phyloP scores from a whole-genome alignment of 2,329 filamentous ascomycete species.

The Aspergillus sojae region DNA sequence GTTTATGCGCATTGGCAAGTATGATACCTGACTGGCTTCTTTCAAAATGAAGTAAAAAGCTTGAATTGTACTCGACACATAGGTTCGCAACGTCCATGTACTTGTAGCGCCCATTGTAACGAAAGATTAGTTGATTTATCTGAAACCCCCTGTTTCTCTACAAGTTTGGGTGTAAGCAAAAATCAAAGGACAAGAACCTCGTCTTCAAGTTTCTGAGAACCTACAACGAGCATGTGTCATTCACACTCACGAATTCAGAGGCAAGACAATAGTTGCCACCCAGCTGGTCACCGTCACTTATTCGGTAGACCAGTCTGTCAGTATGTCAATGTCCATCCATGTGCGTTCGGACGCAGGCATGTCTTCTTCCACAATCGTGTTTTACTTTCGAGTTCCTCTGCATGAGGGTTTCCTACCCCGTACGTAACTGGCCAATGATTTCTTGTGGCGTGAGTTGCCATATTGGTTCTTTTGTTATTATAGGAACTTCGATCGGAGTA shows the following conservation, averaged over 20 bases:
- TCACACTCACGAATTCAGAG: neutral
- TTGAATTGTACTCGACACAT: neutral
- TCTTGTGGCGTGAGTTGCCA: conserved; percentile 22
- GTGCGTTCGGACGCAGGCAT: conserved; percentile 9
- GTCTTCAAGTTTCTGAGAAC: neutral
- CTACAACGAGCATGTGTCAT: neutral
- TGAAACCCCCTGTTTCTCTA: too few relatives aligned
- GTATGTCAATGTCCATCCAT: neutral
- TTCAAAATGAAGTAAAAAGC: neutral
- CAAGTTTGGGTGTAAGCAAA: neutral
- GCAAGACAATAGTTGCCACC: neutral
- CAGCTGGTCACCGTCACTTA: neutral
- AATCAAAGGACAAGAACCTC: neutral
- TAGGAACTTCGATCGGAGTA: conserved; percentile 11
- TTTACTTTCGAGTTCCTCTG: conserved; percentile 26
- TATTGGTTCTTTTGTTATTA: conserved; percentile 13
- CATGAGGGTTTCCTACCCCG: conserved; percentile 7
- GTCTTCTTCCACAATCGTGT: conserved; percentile 28
- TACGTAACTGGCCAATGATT: conserved; percentile 16
- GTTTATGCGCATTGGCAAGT: neutral
- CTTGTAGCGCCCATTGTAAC: neutral
- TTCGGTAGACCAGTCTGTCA: neutral
- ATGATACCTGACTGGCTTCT: neutral
- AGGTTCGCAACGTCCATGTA: neutral
- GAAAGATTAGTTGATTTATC: neutral